A percentile compares a stretch with the other conserved stretches of the same genome.
Conservation (phyloP, 371 early-diverging fungal species). For the Blastocladiella emersonii region DNA sequence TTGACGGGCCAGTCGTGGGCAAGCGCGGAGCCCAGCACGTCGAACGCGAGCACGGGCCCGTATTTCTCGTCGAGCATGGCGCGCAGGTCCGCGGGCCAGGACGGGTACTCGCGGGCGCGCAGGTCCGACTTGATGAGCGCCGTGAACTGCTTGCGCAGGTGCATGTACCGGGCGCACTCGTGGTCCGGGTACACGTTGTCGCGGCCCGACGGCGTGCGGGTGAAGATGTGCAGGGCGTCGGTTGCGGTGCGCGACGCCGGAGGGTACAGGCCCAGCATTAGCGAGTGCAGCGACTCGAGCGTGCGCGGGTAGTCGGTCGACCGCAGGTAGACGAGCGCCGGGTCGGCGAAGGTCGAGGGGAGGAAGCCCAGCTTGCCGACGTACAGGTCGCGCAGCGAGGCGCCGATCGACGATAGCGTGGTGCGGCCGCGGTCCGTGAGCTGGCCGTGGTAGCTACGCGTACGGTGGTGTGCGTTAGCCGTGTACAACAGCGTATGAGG, state of each 20-base stretch:
- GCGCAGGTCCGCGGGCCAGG: not conserved
- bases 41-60: not conserved
- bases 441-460: not conserved
- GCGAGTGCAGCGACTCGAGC: conserved; percentile 5
- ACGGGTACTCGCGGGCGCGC: not conserved
- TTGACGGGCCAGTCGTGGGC: not conserved
- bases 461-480: too few species aligned
- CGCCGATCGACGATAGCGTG: not conserved
- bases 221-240: not conserved
- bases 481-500: not conserved
- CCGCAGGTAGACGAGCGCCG: not conserved
- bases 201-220: not conserved
- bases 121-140: not conserved
- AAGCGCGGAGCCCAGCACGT: not conserved
- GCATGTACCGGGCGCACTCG: not conserved
- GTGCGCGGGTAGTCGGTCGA: not conserved
- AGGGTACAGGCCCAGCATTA: not conserved
- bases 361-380: not conserved
- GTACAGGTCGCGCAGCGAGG: not conserved
- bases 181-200: conserved; percentile 1
- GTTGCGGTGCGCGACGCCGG: not conserved
- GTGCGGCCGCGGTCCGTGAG: conserved; percentile 1
- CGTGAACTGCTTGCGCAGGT: not conserved
- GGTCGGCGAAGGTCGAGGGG: not conserved
- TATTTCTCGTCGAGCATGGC: not conserved